A percentile compares a stretch with the other conserved stretches of the same genome.
Conservation (phyloP, 2,329 filamentous ascomycete genomes). For the Epichloe scottii region DNA sequence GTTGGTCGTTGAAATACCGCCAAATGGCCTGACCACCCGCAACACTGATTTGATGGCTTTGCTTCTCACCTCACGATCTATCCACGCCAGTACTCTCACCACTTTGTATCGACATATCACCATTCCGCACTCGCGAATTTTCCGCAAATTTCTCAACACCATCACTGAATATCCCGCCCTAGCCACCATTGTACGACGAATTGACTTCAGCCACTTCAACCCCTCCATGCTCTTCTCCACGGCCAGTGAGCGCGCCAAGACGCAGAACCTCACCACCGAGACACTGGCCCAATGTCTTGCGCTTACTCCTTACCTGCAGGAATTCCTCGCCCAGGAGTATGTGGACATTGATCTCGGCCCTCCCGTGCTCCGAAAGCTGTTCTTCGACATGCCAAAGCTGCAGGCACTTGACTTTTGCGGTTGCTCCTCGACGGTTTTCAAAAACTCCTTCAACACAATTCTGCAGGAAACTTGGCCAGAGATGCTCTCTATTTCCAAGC, state of each 20-base stretch:
- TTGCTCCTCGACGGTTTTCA: conserved; percentile 57
- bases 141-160: conserved; percentile 66
- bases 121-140: conserved; percentile 71
- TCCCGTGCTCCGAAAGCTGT: conserved; percentile 57
- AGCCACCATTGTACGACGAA: conserved; percentile 62
- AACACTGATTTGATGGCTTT: conserved; percentile 70
- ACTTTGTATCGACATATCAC: conserved; percentile 71
- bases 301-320: conserved; percentile 59
- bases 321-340: conserved; percentile 72
- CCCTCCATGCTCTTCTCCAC: conserved; percentile 65
- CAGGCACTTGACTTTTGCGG: conserved; percentile 66
- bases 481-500: conserved; percentile 46
- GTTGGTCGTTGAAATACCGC: conserved; percentile 59
- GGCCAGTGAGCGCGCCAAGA: conserved; percentile 60
- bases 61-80: conserved; percentile 59
- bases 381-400: conserved; percentile 52
- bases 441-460: conserved; percentile 47
- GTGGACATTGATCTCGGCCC: conserved; percentile 62
- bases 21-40: conserved; percentile 59
- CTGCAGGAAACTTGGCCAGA: conserved; percentile 40
- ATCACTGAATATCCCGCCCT: conserved; percentile 53
- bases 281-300: conserved; percentile 61
- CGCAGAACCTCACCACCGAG: conserved; percentile 61
- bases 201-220: conserved; percentile 81
- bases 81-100: conserved; percentile 60